Evolutionary conservation across 495 filamentous ascomycete species (phyloP).

Genomic region (Daldinia caldariorum): DNA sequence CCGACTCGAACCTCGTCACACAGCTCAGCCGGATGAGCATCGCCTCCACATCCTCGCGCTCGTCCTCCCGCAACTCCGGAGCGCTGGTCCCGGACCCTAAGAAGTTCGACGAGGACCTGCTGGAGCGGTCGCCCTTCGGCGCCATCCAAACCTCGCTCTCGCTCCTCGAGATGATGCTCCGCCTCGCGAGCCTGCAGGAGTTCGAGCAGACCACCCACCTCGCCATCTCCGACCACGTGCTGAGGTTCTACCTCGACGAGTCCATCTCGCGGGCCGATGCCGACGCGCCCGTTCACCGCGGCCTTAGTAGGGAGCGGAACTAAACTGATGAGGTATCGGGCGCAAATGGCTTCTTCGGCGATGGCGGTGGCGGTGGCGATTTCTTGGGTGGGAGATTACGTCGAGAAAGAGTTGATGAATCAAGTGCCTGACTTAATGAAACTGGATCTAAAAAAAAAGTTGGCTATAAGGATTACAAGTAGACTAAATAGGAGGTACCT

Average conservation of each 20-base stretch:
- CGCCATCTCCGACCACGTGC: conserved; percentile 90
- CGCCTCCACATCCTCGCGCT: conserved; percentile 36
- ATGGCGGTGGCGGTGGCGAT: neutral
- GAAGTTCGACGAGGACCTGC: conserved; percentile 26
- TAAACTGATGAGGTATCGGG: neutral
- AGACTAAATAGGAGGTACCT: too few species aligned
- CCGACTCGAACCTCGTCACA: conserved; percentile 53
- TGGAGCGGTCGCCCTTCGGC: conserved; percentile 53
- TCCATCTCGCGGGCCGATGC: conserved; percentile 55
- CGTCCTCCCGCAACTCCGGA: conserved; percentile 32
- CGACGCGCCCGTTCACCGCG: conserved; percentile 29
- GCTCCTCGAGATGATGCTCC: conserved; percentile 91
- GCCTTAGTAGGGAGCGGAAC: conserved; percentile 5
- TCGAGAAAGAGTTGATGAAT: neutral
- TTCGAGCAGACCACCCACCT: conserved; percentile 95
- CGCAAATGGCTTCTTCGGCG: neutral
- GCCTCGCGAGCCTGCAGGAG: conserved; percentile 92
- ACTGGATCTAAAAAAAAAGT: neutral
- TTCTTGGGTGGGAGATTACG: neutral
- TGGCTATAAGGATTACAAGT: neutral
- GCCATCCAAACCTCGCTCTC: conserved; percentile 85
- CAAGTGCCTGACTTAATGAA: neutral
- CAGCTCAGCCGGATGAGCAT: conserved; percentile 56
- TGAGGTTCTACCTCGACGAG: conserved; percentile 94
- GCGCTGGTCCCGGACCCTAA: conserved; percentile 9